Conservation (phyloP, 2,329 filamentous ascomycete genomes). For the Sarocladium strictum region DNA sequence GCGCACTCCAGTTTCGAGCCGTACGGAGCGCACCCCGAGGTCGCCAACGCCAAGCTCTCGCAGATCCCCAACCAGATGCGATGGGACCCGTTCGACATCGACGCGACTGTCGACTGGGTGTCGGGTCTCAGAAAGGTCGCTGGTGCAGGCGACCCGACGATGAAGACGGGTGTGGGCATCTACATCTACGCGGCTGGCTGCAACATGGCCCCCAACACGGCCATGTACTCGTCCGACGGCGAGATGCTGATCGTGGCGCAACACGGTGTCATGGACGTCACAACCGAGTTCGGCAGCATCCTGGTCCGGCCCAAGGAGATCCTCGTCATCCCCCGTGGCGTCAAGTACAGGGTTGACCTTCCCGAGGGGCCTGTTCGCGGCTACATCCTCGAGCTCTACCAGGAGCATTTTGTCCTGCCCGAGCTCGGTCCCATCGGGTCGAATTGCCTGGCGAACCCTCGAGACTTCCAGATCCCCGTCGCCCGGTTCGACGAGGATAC, state of each 20-base stretch:
- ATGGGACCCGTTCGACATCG: conserved; percentile 53
- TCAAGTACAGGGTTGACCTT: conserved; percentile 59
- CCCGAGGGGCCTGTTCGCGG: conserved; percentile 50
- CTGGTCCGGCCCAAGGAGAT: conserved; percentile 73
- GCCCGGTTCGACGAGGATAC: conserved; percentile 36
- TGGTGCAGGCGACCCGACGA: conserved; percentile 70
- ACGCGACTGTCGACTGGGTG: conserved; percentile 40
- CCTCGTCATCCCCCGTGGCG: conserved; percentile 65
- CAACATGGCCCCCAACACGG: conserved; percentile 66
- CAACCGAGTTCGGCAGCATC: conserved; percentile 69
- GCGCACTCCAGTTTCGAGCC: conserved; percentile 50
- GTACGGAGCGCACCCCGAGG: conserved; percentile 20
- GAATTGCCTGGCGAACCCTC: conserved; percentile 58
- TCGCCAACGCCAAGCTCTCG: conserved; percentile 16
- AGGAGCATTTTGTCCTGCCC: conserved; percentile 59
- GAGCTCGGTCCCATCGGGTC: conserved; percentile 63
- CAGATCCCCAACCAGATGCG: conserved; percentile 68
- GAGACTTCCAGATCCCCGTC: conserved; percentile 65
- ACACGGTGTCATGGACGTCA: conserved; percentile 66
- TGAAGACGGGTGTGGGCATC: conserved; percentile 76
- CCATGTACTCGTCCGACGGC: conserved; percentile 77
- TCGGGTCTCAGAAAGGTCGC: conserved; percentile 61
- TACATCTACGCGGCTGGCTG: conserved; percentile 73
- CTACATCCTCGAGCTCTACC: conserved; percentile 64
- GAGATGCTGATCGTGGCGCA: conserved; percentile 73